Percentiles rank a stretch among this genome's conserved stretches.
These are phyloP conservation scores for Lepiota venenata DNA, from an alignment of 768 basidiomycete genomes.

Conservation along the genomic window DNA sequence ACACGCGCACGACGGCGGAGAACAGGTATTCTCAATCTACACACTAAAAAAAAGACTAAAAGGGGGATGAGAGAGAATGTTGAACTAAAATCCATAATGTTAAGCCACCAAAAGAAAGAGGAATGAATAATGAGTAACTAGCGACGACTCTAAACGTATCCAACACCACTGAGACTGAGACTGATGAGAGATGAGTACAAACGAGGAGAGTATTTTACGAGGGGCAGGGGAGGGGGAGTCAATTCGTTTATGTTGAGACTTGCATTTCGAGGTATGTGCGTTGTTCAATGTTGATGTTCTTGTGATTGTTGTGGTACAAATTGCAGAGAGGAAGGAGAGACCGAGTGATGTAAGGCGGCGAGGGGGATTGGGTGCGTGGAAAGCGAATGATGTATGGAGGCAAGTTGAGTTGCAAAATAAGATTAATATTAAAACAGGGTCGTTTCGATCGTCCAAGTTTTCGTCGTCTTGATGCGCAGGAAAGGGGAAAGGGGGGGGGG, in stretches of 20 bases:
- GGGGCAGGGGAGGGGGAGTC: neutral
- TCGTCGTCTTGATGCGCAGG: neutral
- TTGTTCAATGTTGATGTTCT: no score
- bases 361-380: neutral
- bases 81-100: neutral
- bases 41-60: neutral
- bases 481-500: neutral
- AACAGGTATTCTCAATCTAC: neutral
- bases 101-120: neutral
- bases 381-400: constrained; percentile 1
- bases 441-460: neutral
- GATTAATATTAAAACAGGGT: constrained; percentile 1
- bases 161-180: neutral
- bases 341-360: neutral
- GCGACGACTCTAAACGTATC: constrained; percentile 1
- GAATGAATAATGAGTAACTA: neutral
- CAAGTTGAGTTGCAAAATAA: neutral
- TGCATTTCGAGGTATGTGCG: neutral
- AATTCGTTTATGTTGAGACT: neutral
- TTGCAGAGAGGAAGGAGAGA: constrained; percentile 1
- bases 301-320: constrained; percentile 4
- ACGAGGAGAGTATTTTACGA: neutral
- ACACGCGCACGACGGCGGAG: neutral
- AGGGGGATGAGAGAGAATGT: neutral
- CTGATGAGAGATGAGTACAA: neutral